Evolutionary conservation across 2,329 filamentous ascomycete species (phyloP).

Genomic region (Graphilbum fragrans): DNA sequence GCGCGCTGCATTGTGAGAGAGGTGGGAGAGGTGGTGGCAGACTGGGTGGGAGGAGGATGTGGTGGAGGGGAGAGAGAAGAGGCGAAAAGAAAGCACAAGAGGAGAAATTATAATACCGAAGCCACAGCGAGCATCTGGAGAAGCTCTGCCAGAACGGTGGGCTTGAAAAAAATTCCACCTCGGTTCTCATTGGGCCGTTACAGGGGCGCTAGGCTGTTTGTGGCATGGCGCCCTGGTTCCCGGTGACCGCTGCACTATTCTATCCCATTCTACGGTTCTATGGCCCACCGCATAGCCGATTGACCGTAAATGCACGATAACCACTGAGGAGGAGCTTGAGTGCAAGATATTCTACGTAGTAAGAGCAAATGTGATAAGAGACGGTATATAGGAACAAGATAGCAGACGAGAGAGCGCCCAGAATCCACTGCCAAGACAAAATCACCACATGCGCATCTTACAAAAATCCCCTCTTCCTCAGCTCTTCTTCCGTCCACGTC

Average conservation of each 20-base stretch:
- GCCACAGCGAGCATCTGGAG: neutral
- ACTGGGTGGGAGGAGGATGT: neutral
- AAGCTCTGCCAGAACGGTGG: slow-evolving; percentile 5
- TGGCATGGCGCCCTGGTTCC: slow-evolving; percentile 3
- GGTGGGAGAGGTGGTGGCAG: neutral
- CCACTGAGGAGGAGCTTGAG: neutral
- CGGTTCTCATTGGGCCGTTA: slow-evolving; percentile 3
- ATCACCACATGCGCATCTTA: neutral
- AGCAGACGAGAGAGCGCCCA: no score
- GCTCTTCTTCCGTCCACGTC: slow-evolving; percentile 6
- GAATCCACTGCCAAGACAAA: no score
- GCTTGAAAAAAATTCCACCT: slow-evolving; percentile 8
- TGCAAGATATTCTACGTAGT: no score
- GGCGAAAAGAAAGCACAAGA: neutral
- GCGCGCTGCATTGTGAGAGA: slow-evolving; percentile 82
- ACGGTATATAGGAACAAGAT: neutral
- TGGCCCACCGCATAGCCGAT: neutral
- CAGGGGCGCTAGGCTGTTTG: neutral
- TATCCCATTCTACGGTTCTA: slow-evolving; percentile 11
- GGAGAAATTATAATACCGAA: slow-evolving; percentile 1
- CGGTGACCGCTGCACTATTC: slow-evolving; percentile 4
- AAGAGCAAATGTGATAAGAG: no score
- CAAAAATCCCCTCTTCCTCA: slow-evolving; percentile 2
- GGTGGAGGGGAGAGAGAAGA: neutral
- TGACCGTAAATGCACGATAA: neutral